These are phyloP conservation scores for Trametes cinnabarina DNA, from an alignment of 768 basidiomycete genomes.

Conservation along the genomic window DNA sequence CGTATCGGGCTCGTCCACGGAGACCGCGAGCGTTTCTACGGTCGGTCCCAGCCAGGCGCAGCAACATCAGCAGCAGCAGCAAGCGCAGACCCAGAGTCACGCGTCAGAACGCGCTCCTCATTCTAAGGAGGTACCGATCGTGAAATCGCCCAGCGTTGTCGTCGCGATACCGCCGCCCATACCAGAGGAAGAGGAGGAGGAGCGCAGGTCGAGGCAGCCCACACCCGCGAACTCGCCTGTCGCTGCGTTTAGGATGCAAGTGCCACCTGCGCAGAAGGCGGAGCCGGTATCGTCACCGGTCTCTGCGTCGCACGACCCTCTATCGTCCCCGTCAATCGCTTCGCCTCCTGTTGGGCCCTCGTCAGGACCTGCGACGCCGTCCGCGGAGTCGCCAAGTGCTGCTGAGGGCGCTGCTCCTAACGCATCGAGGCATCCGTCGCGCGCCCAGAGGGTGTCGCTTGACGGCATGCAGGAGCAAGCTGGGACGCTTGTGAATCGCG, in stretches of 20 bases:
- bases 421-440: constrained; percentile 25
- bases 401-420: constrained; percentile 14
- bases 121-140: not conserved
- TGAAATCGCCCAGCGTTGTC: not conserved
- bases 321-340: not conserved
- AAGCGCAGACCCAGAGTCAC: not conserved
- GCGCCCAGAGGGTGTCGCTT: constrained; percentile 21
- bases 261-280: constrained; percentile 16
- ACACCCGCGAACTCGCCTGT: constrained; percentile 67
- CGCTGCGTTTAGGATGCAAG: constrained; percentile 22
- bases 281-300: constrained; percentile 9
- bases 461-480: constrained; percentile 29
- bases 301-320: constrained; percentile 3
- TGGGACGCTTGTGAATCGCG: constrained; percentile 53
- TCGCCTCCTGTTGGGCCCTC: not conserved
- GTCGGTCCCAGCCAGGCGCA: constrained; percentile 12
- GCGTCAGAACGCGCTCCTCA: not conserved
- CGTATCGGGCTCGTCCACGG: constrained; percentile 28
- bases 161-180: constrained; percentile 27
- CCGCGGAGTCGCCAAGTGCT: not conserved
- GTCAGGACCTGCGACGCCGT: not conserved
- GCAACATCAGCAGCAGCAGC: not conserved
- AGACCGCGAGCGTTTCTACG: constrained; percentile 28
- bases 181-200: constrained; percentile 34
- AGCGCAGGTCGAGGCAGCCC: constrained; percentile 43